phyloP scores from a whole-genome alignment of 2,329 filamentous ascomycete species.

The Cladosporium velox region DNA sequence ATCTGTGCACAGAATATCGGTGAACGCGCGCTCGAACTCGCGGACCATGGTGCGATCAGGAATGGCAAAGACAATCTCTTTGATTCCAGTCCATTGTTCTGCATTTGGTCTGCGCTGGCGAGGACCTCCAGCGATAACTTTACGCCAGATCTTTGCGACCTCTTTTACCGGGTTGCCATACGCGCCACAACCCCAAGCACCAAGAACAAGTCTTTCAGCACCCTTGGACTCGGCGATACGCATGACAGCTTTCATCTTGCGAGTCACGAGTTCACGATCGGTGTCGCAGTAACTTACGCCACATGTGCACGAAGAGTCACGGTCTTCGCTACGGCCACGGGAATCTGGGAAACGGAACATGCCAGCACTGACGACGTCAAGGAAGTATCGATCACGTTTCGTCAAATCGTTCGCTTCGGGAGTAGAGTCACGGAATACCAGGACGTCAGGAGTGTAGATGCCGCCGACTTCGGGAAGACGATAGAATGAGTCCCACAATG shows the following conservation, averaged over 20 bases:
- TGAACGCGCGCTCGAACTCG: constrained; percentile 49
- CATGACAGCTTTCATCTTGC: constrained; percentile 59
- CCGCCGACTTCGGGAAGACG: constrained; percentile 58
- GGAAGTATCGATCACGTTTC: constrained; percentile 54
- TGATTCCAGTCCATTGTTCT: constrained; percentile 45
- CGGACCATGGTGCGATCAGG: constrained; percentile 53
- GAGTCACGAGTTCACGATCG: constrained; percentile 51
- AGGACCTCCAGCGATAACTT: constrained; percentile 36
- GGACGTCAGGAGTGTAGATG: constrained; percentile 57
- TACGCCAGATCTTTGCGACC: constrained; percentile 56
- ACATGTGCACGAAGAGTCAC: constrained; percentile 29
- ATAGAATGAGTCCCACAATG: constrained; percentile 58
- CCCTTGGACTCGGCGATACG: constrained; percentile 50
- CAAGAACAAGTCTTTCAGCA: constrained; percentile 54
- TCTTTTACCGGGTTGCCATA: constrained; percentile 62
- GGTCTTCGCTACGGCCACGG: constrained; percentile 38
- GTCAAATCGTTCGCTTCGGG: constrained; percentile 39
- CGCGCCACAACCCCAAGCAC: constrained; percentile 64
- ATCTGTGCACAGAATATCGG: constrained; percentile 27
- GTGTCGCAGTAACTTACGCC: constrained; percentile 44
- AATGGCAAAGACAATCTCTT: constrained; percentile 60
- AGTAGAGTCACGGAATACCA: constrained; percentile 55
- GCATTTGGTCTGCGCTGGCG: constrained; percentile 35
- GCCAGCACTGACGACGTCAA: constrained; percentile 58
- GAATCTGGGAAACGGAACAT: constrained; percentile 60